Evolutionary conservation across 768 basidiomycete genomes (phyloP).

Genomic region (Pleurotus djamor): DNA sequence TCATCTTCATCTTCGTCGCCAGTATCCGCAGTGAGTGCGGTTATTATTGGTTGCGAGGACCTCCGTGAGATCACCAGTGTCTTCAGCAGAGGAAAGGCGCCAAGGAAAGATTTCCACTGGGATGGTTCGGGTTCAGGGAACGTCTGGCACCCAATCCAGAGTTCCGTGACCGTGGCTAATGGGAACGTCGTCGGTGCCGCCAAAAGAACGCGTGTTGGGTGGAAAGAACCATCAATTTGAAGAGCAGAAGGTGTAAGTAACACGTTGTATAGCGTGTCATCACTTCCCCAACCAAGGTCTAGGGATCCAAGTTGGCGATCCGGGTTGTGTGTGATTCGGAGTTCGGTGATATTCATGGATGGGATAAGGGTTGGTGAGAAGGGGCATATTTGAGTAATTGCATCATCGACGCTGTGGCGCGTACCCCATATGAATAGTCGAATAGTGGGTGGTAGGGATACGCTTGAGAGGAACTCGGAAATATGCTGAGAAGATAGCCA

Average conservation of each 20-base stretch:
- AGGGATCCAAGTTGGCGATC: conserved; percentile 3
- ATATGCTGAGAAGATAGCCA: conserved; percentile 5
- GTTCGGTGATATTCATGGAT: conserved; percentile 5
- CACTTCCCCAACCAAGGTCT: conserved; percentile 5
- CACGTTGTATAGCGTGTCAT: conserved; percentile 3
- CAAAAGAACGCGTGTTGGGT: background rate
- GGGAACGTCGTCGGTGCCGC: background rate
- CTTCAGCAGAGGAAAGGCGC: background rate
- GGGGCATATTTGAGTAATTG: conserved; percentile 5
- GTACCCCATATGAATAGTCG: conserved; percentile 5
- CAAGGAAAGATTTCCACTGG: background rate
- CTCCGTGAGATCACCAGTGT: conserved; percentile 1
- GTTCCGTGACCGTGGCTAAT: background rate
- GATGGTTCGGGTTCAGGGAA: background rate
- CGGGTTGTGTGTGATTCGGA: conserved; percentile 4
- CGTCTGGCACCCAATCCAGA: conserved; percentile 4
- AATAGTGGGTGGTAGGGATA: background rate
- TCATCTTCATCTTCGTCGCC: background rate
- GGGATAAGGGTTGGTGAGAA: background rate
- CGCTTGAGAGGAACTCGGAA: background rate
- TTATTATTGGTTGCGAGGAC: conserved; percentile 2
- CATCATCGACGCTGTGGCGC: background rate
- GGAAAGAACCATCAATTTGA: conserved; percentile 5
- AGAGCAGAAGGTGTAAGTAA: background rate
- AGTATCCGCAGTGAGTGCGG: background rate